Evolutionary conservation across 257 asterid species (phyloP).

Genomic region (Solanum etuberosum): DNA sequence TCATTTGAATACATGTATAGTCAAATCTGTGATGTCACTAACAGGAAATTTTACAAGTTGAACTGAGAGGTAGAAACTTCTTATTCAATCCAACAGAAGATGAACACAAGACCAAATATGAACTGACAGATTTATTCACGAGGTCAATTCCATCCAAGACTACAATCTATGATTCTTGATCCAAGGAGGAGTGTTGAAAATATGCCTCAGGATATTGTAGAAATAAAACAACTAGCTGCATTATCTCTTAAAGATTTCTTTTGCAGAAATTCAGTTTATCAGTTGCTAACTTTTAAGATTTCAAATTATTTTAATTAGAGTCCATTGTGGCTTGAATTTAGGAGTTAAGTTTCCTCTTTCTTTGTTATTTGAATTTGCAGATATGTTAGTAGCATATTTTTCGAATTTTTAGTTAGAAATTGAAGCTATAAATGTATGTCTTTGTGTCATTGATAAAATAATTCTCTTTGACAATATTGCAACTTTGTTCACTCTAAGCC

Average conservation of each 20-base stretch:
- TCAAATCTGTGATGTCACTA: not conserved
- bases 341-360: not conserved
- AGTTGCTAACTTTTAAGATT: not conserved
- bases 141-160: not conserved
- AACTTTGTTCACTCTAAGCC: not conserved
- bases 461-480: not conserved
- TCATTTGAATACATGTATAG: too few species aligned
- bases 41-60: too few species aligned
- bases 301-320: not conserved
- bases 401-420: not conserved
- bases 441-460: not conserved
- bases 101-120: not conserved
- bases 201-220: not conserved
- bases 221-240: not conserved
- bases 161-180: not conserved
- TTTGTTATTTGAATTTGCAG: not conserved
- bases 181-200: not conserved
- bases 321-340: not conserved
- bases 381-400: not conserved
- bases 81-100: not conserved
- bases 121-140: not conserved
- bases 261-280: not conserved
- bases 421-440: not conserved
- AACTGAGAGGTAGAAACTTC: not conserved
- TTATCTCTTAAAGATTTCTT: not conserved